Evolutionary conservation across 83 land plant genomes (phyloP), one percentile per base, ranked within the genome.

Genomic region (Isoetes engelmannii): DNA sequence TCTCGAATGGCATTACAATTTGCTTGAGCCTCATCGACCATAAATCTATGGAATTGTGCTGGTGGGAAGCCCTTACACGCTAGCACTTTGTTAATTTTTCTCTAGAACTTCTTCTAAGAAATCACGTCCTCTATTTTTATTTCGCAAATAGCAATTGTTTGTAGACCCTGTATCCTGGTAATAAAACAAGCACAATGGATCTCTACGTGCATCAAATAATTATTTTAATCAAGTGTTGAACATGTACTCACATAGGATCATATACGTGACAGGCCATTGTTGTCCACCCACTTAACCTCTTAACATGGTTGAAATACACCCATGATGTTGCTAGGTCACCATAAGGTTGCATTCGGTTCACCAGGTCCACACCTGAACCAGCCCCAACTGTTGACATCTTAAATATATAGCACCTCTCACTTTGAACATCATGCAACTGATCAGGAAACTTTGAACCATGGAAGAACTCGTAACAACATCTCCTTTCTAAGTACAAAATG

Each of bases 221-320:
- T 28, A 28, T 28, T 28, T 28, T 28, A 28, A 28, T 28, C 2
- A 28, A 2, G 37, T 28, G 37, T 28, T 0, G 37, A 28, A 28
- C 0, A 28, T 28, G 2, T 28, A 28, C 37, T 28, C 44, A 62
- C 6, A 21, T 9, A 44, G 65, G 55, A 41, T 66, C 69, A 41
- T 66, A 66, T 37, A 66, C 69, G 4, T 66, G 69, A 43, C 69
- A 47, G 21, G 61, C 69, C 69, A 66, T 66, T 5, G 55, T 66
- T 15, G 69, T 66, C 4, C 61, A 66, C 8, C 61, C 61, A n/a
- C 46, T 47, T 41, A 66, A 46, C 2, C 69, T 2, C 41, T 66
- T 66, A 9, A 15, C 15, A 47, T 66, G 69, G 4, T 66, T 50
- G 43, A 66, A 66, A 50, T 18, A 41, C 21, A 66, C 0, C 69